Percentiles rank a stretch among this genome's conserved stretches.
phyloP scores from a whole-genome alignment of 305 asterid genomes.

The Solanum aculeatissimum region DNA sequence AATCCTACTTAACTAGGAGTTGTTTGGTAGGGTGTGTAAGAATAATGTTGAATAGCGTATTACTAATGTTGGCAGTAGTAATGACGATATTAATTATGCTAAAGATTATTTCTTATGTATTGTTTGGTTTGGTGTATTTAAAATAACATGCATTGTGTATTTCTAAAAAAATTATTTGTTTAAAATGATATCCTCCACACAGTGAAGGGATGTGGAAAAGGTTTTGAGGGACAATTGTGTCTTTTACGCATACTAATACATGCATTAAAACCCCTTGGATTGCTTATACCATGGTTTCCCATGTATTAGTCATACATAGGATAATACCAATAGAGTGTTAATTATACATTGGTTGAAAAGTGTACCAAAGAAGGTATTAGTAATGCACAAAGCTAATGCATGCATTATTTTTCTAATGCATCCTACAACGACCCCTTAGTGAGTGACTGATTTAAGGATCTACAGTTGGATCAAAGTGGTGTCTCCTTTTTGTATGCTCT shows the following conservation, averaged over 20 bases:
- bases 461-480: background rate
- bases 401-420: background rate
- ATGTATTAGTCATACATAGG: background rate
- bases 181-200: background rate
- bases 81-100: background rate
- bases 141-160: background rate
- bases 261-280: background rate
- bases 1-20: background rate
- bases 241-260: background rate
- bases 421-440: background rate
- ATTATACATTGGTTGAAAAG: background rate
- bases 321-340: background rate
- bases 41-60: background rate
- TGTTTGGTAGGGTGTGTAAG: background rate
- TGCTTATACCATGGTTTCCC: background rate
- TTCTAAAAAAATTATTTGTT: background rate
- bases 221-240: background rate
- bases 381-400: background rate
- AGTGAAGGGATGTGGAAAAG: background rate
- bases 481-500: background rate
- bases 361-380: background rate
- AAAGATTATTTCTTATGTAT: background rate
- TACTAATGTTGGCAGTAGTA: background rate
- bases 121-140: background rate
- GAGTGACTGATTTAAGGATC: background rate